Evolutionary conservation across 192 early-diverging fungal species (phyloP).

Genomic region (Umbelopsis sp.): DNA sequence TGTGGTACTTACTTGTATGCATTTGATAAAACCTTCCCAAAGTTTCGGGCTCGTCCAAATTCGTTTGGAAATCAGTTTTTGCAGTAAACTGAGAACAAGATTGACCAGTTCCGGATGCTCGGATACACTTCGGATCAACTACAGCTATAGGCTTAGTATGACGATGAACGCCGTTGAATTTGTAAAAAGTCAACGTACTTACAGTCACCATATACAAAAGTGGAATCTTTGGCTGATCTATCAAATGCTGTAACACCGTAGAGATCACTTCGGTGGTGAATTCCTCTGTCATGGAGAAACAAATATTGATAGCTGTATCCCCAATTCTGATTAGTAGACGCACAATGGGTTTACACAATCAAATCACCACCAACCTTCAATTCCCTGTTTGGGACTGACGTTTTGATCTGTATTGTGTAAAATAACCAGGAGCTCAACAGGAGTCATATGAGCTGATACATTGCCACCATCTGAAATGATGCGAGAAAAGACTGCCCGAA

Average conservation of each 20-base stretch:
- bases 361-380: slow-evolving; percentile 60
- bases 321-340: background rate
- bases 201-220: slow-evolving; percentile 79
- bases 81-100: slow-evolving; percentile 62
- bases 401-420: slow-evolving; percentile 72
- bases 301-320: slow-evolving; percentile 68
- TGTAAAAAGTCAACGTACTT: slow-evolving; percentile 1
- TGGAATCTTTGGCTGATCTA: slow-evolving; percentile 68
- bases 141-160: background rate
- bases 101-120: slow-evolving; percentile 61
- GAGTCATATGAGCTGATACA: slow-evolving; percentile 45
- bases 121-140: slow-evolving; percentile 62
- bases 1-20: slow-evolving; percentile 48
- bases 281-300: slow-evolving; percentile 65
- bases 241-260: slow-evolving; percentile 66
- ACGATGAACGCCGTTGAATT: background rate
- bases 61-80: slow-evolving; percentile 62
- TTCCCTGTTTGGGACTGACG: slow-evolving; percentile 62
- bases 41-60: slow-evolving; percentile 70
- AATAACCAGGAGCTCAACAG: slow-evolving; percentile 69
- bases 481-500: slow-evolving; percentile 64
- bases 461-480: slow-evolving; percentile 53
- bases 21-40: slow-evolving; percentile 79
- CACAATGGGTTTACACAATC: background rate
- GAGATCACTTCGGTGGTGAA: slow-evolving; percentile 74